Evolutionary conservation across 192 early-diverging fungal genomes (phyloP), one percentile per base, ranked within the genome.

Genomic region (Coemansia sp.): DNA sequence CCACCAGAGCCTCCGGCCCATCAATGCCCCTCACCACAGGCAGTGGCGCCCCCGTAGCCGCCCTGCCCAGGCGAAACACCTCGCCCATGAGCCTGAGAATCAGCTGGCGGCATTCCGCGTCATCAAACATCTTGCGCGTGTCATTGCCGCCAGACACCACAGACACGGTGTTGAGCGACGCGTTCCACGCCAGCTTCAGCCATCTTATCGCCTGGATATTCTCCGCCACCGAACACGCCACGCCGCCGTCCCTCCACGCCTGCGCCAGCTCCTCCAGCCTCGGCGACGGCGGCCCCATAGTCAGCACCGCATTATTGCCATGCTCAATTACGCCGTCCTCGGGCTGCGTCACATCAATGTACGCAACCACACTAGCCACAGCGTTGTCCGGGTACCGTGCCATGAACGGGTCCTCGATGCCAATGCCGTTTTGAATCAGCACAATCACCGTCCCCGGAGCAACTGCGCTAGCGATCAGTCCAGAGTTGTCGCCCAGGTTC

Each of bases 141-240:
- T 87, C 77, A 57, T 85, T 68, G 53, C 83, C 77, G 7, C 83
- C 83, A 0, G 88, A 83, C 0, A 87, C 66, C 4, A 89, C 85
- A n/a, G 87, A 86, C 11, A 90, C 79, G 0, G 88, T 84, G 39
- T 88, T 88, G 72, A 91, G 88, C 7, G 87, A 83, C 11, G 84
- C 88, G 62, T 90, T 91, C 90, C 90, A 91, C n/a, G 89, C 84
- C 3, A 90, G 66, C 64, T 91, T 91, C 23, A 83, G 76, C 90
- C 90, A 91, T 11, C 89, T 82, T 35, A 79, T 65, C 20, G 76
- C 66, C 72, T 88, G 83, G 69, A 91, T 85, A n/a, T 88, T 83
- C 35, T 87, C 77, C 0, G 77, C 63, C 9, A 78, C 57, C 47
- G 65, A 38, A 31, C 79, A 72, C 7, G 60, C 66, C 0, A 85